Evolutionary conservation across 306 rosid genomes (phyloP).

Genomic region (Prunus fruticosa): DNA sequence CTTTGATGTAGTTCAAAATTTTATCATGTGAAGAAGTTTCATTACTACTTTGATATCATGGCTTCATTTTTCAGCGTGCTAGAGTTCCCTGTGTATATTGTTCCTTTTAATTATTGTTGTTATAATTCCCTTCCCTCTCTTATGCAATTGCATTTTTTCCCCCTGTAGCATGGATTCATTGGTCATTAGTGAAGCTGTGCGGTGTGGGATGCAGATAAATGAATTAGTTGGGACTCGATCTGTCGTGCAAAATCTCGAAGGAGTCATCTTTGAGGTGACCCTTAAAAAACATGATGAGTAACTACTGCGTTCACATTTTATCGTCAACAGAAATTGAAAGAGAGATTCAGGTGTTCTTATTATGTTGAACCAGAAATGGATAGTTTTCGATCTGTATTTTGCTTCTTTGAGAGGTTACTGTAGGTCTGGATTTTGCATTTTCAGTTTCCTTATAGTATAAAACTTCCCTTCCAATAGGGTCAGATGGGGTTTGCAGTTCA

Average conservation of each 20-base stretch:
- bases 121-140: slow-evolving; percentile 3
- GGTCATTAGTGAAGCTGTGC: slow-evolving; percentile 60
- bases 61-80: background rate
- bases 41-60: background rate
- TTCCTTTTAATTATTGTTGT: background rate
- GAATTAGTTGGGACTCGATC: slow-evolving; percentile 69
- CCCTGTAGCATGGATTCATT: slow-evolving; percentile 68
- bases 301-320: background rate
- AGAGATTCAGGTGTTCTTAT: background rate
- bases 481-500: background rate
- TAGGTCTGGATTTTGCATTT: background rate
- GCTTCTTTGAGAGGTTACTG: background rate
- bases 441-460: background rate
- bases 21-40: background rate
- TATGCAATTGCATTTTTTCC: background rate
- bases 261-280: slow-evolving; percentile 70
- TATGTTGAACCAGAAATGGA: background rate
- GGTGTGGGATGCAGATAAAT: slow-evolving; percentile 57
- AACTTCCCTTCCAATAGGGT: background rate
- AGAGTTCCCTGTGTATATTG: background rate
- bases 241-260: slow-evolving; percentile 58
- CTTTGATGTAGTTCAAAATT: background rate
- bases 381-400: background rate
- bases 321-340: background rate
- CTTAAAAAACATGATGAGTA: slow-evolving; percentile 32